These are phyloP conservation scores for Clonostachys rosea DNA, from an alignment of 2,329 filamentous ascomycete species.

Conservation along the genomic window DNA sequence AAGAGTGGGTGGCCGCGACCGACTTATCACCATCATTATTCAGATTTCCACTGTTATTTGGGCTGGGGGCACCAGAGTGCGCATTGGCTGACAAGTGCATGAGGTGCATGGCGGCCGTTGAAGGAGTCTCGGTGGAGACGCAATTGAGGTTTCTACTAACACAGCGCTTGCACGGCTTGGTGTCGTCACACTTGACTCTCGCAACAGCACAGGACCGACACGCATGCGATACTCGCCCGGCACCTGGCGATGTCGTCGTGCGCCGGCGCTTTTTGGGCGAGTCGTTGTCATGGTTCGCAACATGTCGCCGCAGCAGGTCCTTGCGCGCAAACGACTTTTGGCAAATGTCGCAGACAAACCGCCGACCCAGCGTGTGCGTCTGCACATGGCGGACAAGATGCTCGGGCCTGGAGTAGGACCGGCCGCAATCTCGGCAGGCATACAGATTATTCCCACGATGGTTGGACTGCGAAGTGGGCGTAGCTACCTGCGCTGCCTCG, in stretches of 20 bases:
- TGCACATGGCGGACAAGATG: slow-evolving; percentile 48
- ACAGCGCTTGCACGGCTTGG: slow-evolving; percentile 48
- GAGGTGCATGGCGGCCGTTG: slow-evolving; percentile 35
- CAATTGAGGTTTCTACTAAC: slow-evolving; percentile 39
- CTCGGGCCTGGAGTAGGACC: slow-evolving; percentile 47
- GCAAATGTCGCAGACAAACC: slow-evolving; percentile 44
- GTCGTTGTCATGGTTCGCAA: slow-evolving; percentile 45
- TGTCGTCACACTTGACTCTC: slow-evolving; percentile 50
- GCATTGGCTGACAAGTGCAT: slow-evolving; percentile 33
- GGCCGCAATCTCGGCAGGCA: slow-evolving; percentile 46
- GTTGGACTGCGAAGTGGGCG: not conserved
- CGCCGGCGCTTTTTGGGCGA: slow-evolving; percentile 41
- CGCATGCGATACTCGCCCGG: slow-evolving; percentile 46
- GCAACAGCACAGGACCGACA: slow-evolving; percentile 46
- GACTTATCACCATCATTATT: slow-evolving; percentile 2
- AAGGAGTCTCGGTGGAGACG: slow-evolving; percentile 27
- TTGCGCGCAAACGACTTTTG: slow-evolving; percentile 49
- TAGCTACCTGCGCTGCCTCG: not conserved
- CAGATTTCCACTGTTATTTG: not conserved
- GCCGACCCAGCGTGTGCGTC: slow-evolving; percentile 43
- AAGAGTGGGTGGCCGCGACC: not conserved
- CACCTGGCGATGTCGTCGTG: slow-evolving; percentile 34
- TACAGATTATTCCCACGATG: slow-evolving; percentile 30
- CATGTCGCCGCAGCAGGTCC: slow-evolving; percentile 47
- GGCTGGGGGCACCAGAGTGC: slow-evolving; percentile 10